Evolutionary conservation across 1,284 basidiomycete genomes (phyloP).

Genomic region (Malassezia arunalokei): DNA sequence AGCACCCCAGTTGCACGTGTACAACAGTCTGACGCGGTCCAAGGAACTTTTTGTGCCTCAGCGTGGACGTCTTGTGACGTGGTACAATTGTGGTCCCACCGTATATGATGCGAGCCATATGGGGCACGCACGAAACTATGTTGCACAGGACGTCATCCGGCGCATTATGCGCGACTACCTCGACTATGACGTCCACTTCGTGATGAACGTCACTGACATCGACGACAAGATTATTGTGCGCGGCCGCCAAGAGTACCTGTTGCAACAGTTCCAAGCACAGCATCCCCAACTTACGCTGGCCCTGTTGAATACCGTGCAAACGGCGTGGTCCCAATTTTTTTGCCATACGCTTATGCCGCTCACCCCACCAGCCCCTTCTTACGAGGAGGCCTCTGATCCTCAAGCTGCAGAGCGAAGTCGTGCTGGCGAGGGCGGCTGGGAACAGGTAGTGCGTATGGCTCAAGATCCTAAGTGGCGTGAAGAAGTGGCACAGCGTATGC

Average conservation of each 20-base stretch:
- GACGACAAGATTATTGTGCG: conserved; percentile 76
- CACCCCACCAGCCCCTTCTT: conserved; percentile 34
- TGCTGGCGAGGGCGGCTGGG: conserved; percentile 35
- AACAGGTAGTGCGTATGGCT: conserved; percentile 25
- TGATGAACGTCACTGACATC: conserved; percentile 99
- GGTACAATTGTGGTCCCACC: conserved; percentile 98
- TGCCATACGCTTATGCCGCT: conserved; percentile 29
- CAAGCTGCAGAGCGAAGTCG: conserved; percentile 20
- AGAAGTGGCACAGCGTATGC: conserved; percentile 26
- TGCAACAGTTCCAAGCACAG: conserved; percentile 48
- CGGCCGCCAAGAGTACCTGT: conserved; percentile 49
- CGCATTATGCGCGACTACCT: conserved; percentile 91
- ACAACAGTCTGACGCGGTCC: conserved; percentile 82
- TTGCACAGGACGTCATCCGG: conserved; percentile 89
- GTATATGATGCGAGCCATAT: conserved; percentile 98
- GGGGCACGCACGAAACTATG: conserved; percentile 98
- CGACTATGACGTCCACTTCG: conserved; percentile 92
- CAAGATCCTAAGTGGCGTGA: conserved; percentile 30
- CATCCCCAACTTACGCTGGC: conserved; percentile 24
- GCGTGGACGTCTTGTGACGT: conserved; percentile 75
- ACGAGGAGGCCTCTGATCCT: conserved; percentile 23
- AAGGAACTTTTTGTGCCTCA: conserved; percentile 67
- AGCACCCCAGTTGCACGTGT: conserved; percentile 59
- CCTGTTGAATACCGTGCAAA: conserved; percentile 27
- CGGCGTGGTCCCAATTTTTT: conserved; percentile 36